phyloP scores from a whole-genome alignment of 179 eudicot species.

The Silene noctiflora region DNA sequence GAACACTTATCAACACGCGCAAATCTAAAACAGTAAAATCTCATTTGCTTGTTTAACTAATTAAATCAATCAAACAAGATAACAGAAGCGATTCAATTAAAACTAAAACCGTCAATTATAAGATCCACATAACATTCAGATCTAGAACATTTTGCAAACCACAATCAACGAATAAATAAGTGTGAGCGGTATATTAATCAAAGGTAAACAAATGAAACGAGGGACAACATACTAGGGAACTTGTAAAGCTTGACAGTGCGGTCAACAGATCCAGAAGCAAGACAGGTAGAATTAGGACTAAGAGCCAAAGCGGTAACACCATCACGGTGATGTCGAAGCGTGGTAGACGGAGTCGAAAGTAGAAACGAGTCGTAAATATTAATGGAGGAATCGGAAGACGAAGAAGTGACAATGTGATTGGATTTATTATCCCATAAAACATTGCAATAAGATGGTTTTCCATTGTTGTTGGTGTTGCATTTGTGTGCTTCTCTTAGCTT shows the following conservation, averaged over 20 bases:
- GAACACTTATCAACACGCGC: too few species aligned
- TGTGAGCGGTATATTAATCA: too few species aligned
- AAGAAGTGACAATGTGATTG: conserved; percentile 65
- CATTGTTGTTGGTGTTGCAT: conserved; percentile 29
- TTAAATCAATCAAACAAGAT: too few species aligned
- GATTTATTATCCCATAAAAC: conserved; percentile 66
- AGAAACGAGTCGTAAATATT: conserved; percentile 56
- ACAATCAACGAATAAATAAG: neutral
- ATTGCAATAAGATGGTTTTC: conserved; percentile 48
- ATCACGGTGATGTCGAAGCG: conserved; percentile 62
- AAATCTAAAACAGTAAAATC: too few species aligned
- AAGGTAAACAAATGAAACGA: neutral
- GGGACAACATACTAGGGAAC: conserved; percentile 57
- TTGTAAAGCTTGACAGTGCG: conserved; percentile 87
- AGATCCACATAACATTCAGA: too few species aligned
- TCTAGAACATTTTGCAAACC: too few species aligned
- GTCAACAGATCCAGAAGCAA: conserved; percentile 86
- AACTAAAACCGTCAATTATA: too few species aligned
- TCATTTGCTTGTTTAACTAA: too few species aligned
- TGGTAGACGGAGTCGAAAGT: conserved; percentile 40
- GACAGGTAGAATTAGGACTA: conserved; percentile 88
- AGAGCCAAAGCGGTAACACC: conserved; percentile 80
- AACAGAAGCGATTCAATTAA: too few species aligned
- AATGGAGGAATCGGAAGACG: conserved; percentile 64
- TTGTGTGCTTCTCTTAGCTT: conserved; percentile 90